These are phyloP conservation scores for Hebeloma cylindrosporum DNA, from an alignment of 768 basidiomycete species.

Conservation along the genomic window DNA sequence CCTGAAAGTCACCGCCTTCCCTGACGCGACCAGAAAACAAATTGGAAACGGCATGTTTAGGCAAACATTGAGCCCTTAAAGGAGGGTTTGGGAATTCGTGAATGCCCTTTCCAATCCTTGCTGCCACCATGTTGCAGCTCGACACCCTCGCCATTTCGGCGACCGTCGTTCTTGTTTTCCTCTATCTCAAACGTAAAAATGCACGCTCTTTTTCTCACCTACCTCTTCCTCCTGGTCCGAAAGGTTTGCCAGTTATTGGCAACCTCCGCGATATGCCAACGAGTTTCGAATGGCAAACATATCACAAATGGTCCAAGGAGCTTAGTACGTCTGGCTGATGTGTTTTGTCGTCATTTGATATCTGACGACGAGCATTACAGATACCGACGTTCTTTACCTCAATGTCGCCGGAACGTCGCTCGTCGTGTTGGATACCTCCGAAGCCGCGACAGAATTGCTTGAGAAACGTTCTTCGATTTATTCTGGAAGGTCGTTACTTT, in stretches of 20 bases:
- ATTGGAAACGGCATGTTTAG: too few species aligned
- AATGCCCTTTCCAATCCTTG: neutral
- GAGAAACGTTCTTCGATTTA: constrained; percentile 43
- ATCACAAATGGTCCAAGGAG: constrained; percentile 33
- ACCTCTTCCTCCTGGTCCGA: constrained; percentile 30
- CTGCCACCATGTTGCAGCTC: neutral
- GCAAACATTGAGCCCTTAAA: too few species aligned
- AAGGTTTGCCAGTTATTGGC: constrained; percentile 26
- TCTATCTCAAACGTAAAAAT: constrained; percentile 31
- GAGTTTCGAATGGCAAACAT: constrained; percentile 21
- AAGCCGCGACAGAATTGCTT: constrained; percentile 40
- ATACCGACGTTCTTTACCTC: constrained; percentile 30
- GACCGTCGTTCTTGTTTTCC: constrained; percentile 19
- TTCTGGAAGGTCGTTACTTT: constrained; percentile 30
- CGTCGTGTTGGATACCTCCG: constrained; percentile 35
- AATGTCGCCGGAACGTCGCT: constrained; percentile 26
- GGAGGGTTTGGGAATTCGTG: neutral
- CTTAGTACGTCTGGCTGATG: constrained; percentile 24
- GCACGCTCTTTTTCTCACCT: constrained; percentile 4
- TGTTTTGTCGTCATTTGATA: neutral
- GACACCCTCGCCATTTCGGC: constrained; percentile 3
- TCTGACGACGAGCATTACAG: constrained; percentile 8
- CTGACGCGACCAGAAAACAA: too few species aligned
- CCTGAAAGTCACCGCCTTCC: too few species aligned
- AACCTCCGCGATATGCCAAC: constrained; percentile 25